Evolutionary conservation across 768 basidiomycete species (phyloP), one percentile per base, ranked within the genome.

Genomic region (Mycena pura): DNA sequence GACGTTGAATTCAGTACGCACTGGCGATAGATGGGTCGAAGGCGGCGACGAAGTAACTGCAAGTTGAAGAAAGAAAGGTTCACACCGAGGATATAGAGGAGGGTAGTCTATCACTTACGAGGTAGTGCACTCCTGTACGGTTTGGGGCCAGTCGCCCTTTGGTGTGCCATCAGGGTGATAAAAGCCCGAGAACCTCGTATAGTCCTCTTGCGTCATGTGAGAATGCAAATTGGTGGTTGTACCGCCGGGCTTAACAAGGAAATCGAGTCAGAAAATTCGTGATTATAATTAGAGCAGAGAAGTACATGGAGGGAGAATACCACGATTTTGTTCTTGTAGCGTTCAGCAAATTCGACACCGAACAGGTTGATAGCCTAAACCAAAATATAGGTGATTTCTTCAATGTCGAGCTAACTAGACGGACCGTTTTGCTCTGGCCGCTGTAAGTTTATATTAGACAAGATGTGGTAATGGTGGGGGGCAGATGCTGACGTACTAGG

Each of bases 111-210:
- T 41, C 51, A 53, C 51, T 43, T 29, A 53, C 44, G 54, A 46
- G 27, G 54, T 45, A 28, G 54, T 56, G 2, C 54, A 22, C 19
- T 56, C 44, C 19, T 36, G 44, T 10, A 56, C 29, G 32, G 44
- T 56, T 28, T 45, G 54, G 9, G 34, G 10, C 54, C 54, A 56
- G 44, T 56, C 54, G 25, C 54, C 54, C 32, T 55, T 56, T 6
- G 54, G 54, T n/a, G 54, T 56, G 21, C 54, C 54, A 47, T 56
- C 54, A n/a, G 28, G 44, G 34, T 56, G 36, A 28, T 38, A 56
- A 21, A 13, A 47, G 19, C 47, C 54, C 44, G 54, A 46, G 25
- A 46, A 56, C 36, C 47, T 56, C 32, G 47, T 38, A 19, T 46
- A 55, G 44, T 55, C 53, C 44, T 55, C 53, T 6, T 25, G 45